Evolutionary conservation across 306 rosid species (phyloP).

Genomic region (Begonia peltatifolia): DNA sequence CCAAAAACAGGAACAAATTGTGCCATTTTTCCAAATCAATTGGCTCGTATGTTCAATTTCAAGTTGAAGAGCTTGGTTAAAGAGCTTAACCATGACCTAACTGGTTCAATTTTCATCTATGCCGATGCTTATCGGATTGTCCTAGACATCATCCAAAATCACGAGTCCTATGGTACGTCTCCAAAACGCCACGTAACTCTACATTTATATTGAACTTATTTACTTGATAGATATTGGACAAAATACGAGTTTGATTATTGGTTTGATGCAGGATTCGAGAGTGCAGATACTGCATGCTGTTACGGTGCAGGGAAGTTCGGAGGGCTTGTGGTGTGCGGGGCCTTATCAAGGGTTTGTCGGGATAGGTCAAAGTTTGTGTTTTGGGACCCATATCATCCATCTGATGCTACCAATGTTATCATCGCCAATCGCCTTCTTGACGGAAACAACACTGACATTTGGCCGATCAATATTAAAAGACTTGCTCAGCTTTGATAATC

Average conservation of each 20-base stretch:
- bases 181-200: too few species aligned
- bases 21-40: slow-evolving; percentile 29
- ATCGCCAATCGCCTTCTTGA: slow-evolving; percentile 32
- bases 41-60: slow-evolving; percentile 35
- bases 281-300: slow-evolving; percentile 45
- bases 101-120: slow-evolving; percentile 36
- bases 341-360: slow-evolving; percentile 34
- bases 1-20: slow-evolving; percentile 35
- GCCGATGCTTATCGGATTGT: slow-evolving; percentile 50
- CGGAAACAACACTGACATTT: slow-evolving; percentile 29
- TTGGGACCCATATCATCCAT: slow-evolving; percentile 64
- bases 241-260: background rate
- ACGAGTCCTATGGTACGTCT: slow-evolving; percentile 23
- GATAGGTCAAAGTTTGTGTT: slow-evolving; percentile 50
- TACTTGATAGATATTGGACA: too few species aligned
- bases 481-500: slow-evolving; percentile 21
- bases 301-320: slow-evolving; percentile 41
- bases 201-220: too few species aligned
- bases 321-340: slow-evolving; percentile 42
- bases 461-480: slow-evolving; percentile 37
- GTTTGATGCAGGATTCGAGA: slow-evolving; percentile 37
- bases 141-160: slow-evolving; percentile 37
- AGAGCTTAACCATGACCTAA: slow-evolving; percentile 24
- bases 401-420: slow-evolving; percentile 41
- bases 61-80: slow-evolving; percentile 31